phyloP scores from a whole-genome alignment of 2,329 filamentous ascomycete species.

The Nothophoma quercina region DNA sequence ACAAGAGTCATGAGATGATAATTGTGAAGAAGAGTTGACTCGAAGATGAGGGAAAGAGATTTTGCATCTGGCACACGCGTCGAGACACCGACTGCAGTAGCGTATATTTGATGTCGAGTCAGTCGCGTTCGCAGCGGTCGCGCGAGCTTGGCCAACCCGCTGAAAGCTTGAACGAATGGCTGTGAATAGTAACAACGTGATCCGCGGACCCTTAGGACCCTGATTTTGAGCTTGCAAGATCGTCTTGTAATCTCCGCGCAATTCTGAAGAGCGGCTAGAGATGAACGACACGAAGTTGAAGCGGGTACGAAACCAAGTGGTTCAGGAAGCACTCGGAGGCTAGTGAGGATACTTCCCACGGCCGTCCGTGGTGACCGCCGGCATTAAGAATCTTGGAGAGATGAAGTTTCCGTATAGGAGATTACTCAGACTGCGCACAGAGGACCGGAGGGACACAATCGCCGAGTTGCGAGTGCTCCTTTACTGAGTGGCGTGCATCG shows the following conservation, averaged over 20 bases:
- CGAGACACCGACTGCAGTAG: constrained; percentile 5
- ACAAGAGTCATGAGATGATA: not conserved
- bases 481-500: not conserved
- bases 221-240: not conserved
- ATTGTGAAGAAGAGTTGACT: not conserved
- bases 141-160: not conserved
- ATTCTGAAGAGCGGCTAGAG: not conserved
- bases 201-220: not conserved
- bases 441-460: not conserved
- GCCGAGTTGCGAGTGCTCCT: not conserved
- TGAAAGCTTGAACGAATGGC: constrained; percentile 4
- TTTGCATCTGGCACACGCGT: not conserved
- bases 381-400: not conserved
- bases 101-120: constrained; percentile 1
- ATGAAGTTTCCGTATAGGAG: constrained; percentile 6
- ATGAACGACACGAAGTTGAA: not conserved
- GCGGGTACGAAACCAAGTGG: constrained; percentile 10
- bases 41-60: not conserved
- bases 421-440: not conserved
- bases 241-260: not conserved
- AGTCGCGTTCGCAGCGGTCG: not conserved
- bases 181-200: not conserved
- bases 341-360: constrained; percentile 10
- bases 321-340: not conserved
- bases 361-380: not conserved